These are phyloP conservation scores for Colletotrichum godetiae DNA, from an alignment of 2,329 filamentous ascomycete species.

Conservation along the genomic window DNA sequence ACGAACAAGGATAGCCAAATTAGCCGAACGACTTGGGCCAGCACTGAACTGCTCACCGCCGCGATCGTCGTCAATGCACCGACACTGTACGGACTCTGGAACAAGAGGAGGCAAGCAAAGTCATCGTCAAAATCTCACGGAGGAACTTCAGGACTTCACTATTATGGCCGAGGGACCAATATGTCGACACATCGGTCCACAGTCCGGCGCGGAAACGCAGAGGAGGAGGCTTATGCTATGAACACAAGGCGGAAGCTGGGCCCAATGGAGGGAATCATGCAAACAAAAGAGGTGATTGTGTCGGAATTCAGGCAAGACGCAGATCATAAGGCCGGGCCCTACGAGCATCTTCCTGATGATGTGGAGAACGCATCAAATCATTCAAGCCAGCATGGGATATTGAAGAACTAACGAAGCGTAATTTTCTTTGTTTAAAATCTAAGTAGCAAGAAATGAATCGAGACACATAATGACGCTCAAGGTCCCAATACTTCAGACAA, in stretches of 20 bases:
- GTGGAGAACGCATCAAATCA: conserved; percentile 24
- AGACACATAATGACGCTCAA: background rate
- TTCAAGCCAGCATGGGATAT: conserved; percentile 19
- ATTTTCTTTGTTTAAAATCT: background rate
- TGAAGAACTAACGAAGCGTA: conserved; percentile 16
- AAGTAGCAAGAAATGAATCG: background rate
- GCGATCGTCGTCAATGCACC: conserved; percentile 50
- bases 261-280: conserved; percentile 30
- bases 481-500: background rate
- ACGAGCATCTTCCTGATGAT: conserved; percentile 27
- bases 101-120: conserved; percentile 40
- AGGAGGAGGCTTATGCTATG: conserved; percentile 16
- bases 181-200: conserved; percentile 29
- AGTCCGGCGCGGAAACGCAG: background rate
- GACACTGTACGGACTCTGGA: conserved; percentile 49
- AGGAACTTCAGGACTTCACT: conserved; percentile 17
- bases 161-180: conserved; percentile 23
- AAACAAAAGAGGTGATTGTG: conserved; percentile 32
- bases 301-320: conserved; percentile 30
- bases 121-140: conserved; percentile 37
- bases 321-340: conserved; percentile 16
- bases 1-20: conserved; percentile 47
- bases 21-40: conserved; percentile 51
- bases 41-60: conserved; percentile 46
- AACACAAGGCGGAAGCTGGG: conserved; percentile 24